phyloP scores from a whole-genome alignment of 768 basidiomycete species.

The Leucogyrophana mollusca region DNA sequence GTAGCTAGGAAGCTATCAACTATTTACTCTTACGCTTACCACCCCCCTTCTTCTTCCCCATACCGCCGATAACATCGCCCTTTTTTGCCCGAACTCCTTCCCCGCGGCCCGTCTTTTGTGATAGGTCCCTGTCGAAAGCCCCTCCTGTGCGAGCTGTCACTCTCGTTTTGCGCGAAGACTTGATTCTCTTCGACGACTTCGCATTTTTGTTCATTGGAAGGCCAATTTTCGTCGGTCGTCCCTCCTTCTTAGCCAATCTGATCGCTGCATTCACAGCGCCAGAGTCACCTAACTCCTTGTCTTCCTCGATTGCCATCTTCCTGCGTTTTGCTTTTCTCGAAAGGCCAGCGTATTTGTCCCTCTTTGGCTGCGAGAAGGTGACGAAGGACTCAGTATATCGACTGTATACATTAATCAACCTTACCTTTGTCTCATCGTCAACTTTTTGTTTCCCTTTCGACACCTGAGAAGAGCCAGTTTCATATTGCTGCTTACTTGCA shows the following conservation, averaged over 20 bases:
- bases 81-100: conserved; percentile 70
- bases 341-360: conserved; percentile 78
- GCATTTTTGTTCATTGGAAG: conserved; percentile 38
- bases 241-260: conserved; percentile 82
- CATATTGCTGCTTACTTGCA: conserved; percentile 74
- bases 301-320: conserved; percentile 83
- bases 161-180: conserved; percentile 25
- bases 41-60: conserved; percentile 47
- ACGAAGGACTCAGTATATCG: conserved; percentile 3
- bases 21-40: conserved; percentile 35
- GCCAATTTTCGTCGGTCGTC: conserved; percentile 75
- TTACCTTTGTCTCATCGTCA: conserved; percentile 41
- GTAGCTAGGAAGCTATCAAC: too few relatives aligned
- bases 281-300: conserved; percentile 57
- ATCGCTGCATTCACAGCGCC: conserved; percentile 70
- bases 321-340: conserved; percentile 86
- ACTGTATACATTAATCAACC: conserved; percentile 6
- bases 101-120: conserved; percentile 35
- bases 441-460: conserved; percentile 40
- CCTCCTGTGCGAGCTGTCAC: conserved; percentile 30
- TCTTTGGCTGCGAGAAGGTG: conserved; percentile 78
- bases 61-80: conserved; percentile 51
- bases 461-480: conserved; percentile 44
- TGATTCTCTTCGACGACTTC: conserved; percentile 29
- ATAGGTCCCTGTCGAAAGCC: conserved; percentile 62